A percentile compares a stretch with the other conserved stretches of the same genome.
Conservation (phyloP, 148 eudicot genomes). For the Simmondsia chinensis region DNA sequence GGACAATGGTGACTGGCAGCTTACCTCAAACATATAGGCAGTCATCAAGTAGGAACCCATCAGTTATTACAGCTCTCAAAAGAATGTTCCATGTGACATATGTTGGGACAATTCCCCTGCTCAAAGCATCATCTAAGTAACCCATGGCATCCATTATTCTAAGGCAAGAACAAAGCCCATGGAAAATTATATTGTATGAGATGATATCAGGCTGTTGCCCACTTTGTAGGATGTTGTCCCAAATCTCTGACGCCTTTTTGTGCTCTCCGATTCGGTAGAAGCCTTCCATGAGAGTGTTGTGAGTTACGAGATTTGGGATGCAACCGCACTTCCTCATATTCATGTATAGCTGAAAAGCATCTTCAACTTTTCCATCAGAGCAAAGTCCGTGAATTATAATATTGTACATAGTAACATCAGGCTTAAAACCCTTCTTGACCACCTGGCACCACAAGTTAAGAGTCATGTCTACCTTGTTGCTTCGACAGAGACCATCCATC, state of each 20-base stretch:
- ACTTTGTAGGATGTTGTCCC: slow-evolving; percentile 54
- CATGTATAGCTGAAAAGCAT: slow-evolving; percentile 47
- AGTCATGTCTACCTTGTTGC: slow-evolving; percentile 52
- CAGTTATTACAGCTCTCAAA: slow-evolving; percentile 49
- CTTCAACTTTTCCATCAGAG: slow-evolving; percentile 47
- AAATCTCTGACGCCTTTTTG: slow-evolving; percentile 47
- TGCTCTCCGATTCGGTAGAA: slow-evolving; percentile 54
- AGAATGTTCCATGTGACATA: slow-evolving; percentile 75
- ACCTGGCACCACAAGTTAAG: slow-evolving; percentile 58
- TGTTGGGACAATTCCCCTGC: slow-evolving; percentile 47
- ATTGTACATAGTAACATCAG: slow-evolving; percentile 80
- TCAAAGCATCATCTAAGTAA: slow-evolving; percentile 55
- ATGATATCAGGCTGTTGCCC: slow-evolving; percentile 71
- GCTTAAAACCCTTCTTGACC: slow-evolving; percentile 44
- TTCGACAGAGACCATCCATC: slow-evolving; percentile 62
- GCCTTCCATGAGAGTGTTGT: slow-evolving; percentile 85
- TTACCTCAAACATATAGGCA: not conserved
- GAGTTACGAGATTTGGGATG: slow-evolving; percentile 70
- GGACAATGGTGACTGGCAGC: too few species aligned
- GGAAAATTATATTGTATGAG: slow-evolving; percentile 70
- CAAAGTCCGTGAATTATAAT: slow-evolving; percentile 83
- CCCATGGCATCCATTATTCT: slow-evolving; percentile 41
- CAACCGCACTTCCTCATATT: slow-evolving; percentile 40
- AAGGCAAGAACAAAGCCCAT: slow-evolving; percentile 70
- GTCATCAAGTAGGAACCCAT: slow-evolving; percentile 11